Base-by-base conservation (phyloP, 805 yeast species). In the Phaffomyces thermotolerans region DNA sequence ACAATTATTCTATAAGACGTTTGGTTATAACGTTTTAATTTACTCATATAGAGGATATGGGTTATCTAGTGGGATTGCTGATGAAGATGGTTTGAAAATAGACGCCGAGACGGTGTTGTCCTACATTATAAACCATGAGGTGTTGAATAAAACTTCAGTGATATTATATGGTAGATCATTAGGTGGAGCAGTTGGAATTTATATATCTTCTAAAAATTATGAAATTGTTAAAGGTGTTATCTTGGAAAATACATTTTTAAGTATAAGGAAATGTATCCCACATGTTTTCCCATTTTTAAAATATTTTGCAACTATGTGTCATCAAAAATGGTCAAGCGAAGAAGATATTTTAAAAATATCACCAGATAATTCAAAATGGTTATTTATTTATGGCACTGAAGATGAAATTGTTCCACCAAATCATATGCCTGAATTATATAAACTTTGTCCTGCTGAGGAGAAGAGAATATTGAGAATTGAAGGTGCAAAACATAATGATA, bases 41-140 rank as follows among this genome's bases (percentile, higher is more conserved):
- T 84, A 87, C 52, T 86, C 95, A 1, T 91, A 91, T 63, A 69
- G 99, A 53, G 98, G 99, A 0, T 90, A 90, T 62, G 97, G 97
- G 0, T 65, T 71, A 39, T 81, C 91, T 2, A 75, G 84, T 1
- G 98, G 98, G 1, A 52, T 50, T 0, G 83, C 98, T 0, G 69
- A 75, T 36, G 99, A 91, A 62, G 45, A 42, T 2, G 98, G 98
- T 0, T 65, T 91, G 51, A 90, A 90, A 58, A 57, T 71, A 1
- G 99, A 91, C 58, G 93, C 95, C 2, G 82, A 81, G 49, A 69
- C 88, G 0, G 80, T 82, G 2, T 69, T 86, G 68, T 63, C 74
- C 17, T 83, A 71, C 53, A 57, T 91, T n/a, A 42, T 56, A 1
- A 62, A 68, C 1, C 82, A 84, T 53, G 65, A 67, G 12, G 80